phyloP scores from a whole-genome alignment of 1,284 basidiomycete species.

The Fomitiporia mediterranea region DNA sequence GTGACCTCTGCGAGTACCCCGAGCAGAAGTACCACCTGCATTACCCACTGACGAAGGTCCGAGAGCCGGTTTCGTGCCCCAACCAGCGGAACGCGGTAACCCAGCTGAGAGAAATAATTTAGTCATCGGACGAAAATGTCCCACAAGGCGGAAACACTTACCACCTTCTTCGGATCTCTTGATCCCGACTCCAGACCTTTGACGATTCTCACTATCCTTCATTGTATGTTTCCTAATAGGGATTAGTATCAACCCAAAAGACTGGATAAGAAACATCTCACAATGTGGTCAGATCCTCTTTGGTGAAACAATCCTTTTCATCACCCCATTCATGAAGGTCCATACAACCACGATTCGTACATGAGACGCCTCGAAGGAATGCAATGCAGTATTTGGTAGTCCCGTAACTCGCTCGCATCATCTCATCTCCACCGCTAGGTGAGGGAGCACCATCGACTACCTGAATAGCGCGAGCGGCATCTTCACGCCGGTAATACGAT shows the following conservation, averaged over 20 bases:
- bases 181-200: conserved; percentile 33
- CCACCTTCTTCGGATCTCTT: conserved; percentile 58
- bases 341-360: conserved; percentile 88
- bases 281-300: conserved; percentile 88
- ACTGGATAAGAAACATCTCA: conserved; percentile 37
- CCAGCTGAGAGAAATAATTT: conserved; percentile 35
- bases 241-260: conserved; percentile 22
- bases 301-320: conserved; percentile 94
- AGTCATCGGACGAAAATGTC: too few species aligned
- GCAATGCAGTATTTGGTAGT: conserved; percentile 98
- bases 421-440: conserved; percentile 72
- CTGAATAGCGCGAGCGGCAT: conserved; percentile 89
- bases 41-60: conserved; percentile 27
- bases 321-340: conserved; percentile 98
- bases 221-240: conserved; percentile 74
- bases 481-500: conserved; percentile 92
- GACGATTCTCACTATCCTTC: conserved; percentile 73
- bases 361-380: conserved; percentile 85
- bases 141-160: conserved; percentile 36
- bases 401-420: conserved; percentile 92
- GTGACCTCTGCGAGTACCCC: conserved; percentile 22
- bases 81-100: conserved; percentile 79
- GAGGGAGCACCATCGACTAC: conserved; percentile 90
- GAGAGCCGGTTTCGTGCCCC: conserved; percentile 57
- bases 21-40: conserved; percentile 26